Base-by-base conservation (phyloP, 2,329 filamentous ascomycete genomes). In the Aspergillus intermedius region DNA sequence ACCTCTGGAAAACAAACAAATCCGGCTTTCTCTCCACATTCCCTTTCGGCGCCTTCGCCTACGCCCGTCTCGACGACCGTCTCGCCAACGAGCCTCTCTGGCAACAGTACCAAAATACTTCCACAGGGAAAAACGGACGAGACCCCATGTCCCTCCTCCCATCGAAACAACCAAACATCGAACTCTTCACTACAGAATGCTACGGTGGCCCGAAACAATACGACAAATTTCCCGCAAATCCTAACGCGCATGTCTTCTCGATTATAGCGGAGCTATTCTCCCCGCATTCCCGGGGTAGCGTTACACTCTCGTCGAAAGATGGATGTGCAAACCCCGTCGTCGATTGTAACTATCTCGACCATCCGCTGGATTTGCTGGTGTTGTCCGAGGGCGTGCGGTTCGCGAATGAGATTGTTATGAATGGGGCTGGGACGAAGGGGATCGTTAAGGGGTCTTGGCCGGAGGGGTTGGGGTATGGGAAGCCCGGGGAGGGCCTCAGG, bases 371-470 rank as follows among this genome's bases (percentile, higher is more conserved):
- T 52, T 57, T 83, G 37, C 67, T 83, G 15, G 78, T 84, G 5
- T 60, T 84, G 46, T 76, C 71, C 2, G 81, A 84, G 58, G 81
- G 76, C 0, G 82, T 79, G 42, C 71, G 72, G 2, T 78, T 77
- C 42, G 79, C 72, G 0, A 83, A 84, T 53, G 80, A 84, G 61
- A 78, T 84, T 51, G 72, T 82, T 22, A 77, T 75, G 60, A 66
- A 78, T 13, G 81, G 80, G 0, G 68, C 69, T 1, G 80, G 78
- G 0, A 84, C 81, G 1, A 80, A 74, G 61, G 74, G 77, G 47
- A 68, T 84, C 5, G 72, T 83, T 10, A 80, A 80, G 56, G 81
- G 81, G 0, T 75, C 77, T 9, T 84, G 81, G 80, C 81, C 81
- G 0, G 55, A 66, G 12, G 68, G 74, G 25, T 58, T 74, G 40